Evolutionary conservation across 495 filamentous ascomycete species (phyloP).

Genomic region (Polyplosphaeria fusca): DNA sequence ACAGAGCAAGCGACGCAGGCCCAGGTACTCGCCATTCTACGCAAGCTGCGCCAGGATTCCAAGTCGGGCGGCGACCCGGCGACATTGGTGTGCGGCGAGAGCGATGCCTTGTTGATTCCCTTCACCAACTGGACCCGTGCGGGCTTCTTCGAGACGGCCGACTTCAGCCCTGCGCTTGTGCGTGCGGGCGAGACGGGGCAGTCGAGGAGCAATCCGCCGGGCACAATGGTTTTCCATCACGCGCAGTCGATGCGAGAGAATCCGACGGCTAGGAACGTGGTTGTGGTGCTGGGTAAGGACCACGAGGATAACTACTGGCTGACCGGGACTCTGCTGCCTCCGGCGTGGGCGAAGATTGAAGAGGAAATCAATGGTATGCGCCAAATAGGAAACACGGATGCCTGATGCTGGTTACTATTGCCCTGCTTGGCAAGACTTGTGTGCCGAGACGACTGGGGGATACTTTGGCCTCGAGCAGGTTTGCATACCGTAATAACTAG

Average conservation of each 20-base stretch:
- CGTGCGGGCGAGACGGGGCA: not conserved
- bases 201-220: constrained; percentile 9
- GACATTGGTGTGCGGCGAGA: constrained; percentile 5
- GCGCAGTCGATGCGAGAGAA: constrained; percentile 3
- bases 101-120: constrained; percentile 8
- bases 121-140: constrained; percentile 19
- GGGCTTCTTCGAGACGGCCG: constrained; percentile 3
- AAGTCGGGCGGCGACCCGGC: not conserved
- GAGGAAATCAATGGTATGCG: constrained; percentile 3
- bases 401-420: too few relatives aligned
- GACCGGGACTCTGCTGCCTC: not conserved
- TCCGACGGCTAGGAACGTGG: not conserved
- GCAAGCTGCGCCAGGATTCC: constrained; percentile 1
- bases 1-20: constrained; percentile 8
- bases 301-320: constrained; percentile 9
- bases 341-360: constrained; percentile 14
- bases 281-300: constrained; percentile 16
- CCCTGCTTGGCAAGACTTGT: too few relatives aligned
- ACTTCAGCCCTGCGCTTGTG: constrained; percentile 13
- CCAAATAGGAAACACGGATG: too few relatives aligned
- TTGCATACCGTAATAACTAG: too few relatives aligned
- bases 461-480: too few relatives aligned
- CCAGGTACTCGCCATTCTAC: constrained; percentile 14
- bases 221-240: constrained; percentile 11
- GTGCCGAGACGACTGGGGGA: too few relatives aligned